Base-by-base conservation (phyloP, 768 basidiomycete genomes). In the Pisolithus tinctorius region DNA sequence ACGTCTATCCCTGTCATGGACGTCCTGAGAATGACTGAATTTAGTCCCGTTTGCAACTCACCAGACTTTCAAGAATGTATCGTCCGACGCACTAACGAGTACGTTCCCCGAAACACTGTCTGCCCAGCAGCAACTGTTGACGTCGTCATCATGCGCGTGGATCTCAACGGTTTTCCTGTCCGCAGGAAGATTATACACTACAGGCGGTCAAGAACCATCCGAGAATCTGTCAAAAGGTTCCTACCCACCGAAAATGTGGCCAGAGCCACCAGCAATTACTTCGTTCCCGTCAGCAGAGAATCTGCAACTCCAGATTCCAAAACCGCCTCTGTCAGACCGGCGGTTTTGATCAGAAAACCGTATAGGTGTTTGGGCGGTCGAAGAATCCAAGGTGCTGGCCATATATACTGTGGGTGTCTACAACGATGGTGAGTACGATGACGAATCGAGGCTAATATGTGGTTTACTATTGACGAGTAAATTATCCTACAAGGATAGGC, bases 211-310 rank as follows among this genome's bases (percentile, higher is more conserved):
- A 34, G 34, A 34, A 34, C 34, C 3, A 13, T 9, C 6, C 9
- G 9, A 16, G 4, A 25, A 36, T 50, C 45, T 37, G 58, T 6
- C 26, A 50, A n/a, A n/a, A 6, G 27, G 29, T 20, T 27, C 60
- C 45, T 61, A 81, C 60, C 45, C 62, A 81, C 87, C 87, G 60
- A 88, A 88, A 26, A 90, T 82, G 36, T 85, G 83, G 8, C 88
- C 88, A 37, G 79, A 83, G 2, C 91, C 93, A 11, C 95, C 95
- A 27, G 95, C 95, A 41, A 99, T 80, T 17, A 98, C 83, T 68
- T 99, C 96, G 44, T 87, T 90, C 1, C 93, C 94, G 60, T 98
- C 95, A 6, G 94, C 92, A 34, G 93, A 97, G 66, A 98, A 98
- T 40, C 89, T 82, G 63, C 95, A 93, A 55, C 89, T 92, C 84